Base-by-base conservation (phyloP, 352 stramenopile species). In the Pythium sukuiense region DNA sequence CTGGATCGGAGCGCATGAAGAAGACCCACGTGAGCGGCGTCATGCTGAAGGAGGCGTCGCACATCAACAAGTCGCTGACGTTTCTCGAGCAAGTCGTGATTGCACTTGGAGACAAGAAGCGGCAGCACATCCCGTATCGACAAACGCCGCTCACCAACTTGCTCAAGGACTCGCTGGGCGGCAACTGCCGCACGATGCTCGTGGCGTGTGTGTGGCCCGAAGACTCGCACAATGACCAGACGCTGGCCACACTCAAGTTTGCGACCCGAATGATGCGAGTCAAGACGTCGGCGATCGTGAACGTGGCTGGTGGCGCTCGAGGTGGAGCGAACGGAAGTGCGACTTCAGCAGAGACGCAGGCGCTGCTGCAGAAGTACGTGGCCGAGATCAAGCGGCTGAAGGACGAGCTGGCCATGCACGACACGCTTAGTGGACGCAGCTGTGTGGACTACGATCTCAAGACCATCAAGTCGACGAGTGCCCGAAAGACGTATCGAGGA, bases 81-180 rank as follows among this genome's bases (percentile, higher is more conserved):
- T 96, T 76, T 69, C 79, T 83, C 55, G 96, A 82, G 56, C 95
- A 89, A 86, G 89, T 84, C 65, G 90, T 88, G 26, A 95, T 97
- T 41, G 96, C 97, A n/a, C 76, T 97, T 4, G 88, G 85, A 24
- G 81, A 96, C 55, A 88, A 93, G 70, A 96, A 80, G 26, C 80
- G 96, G 18, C 89, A 76, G 13, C 93, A 98, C 63, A 85, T 98
- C 24, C 95, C 95, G 20, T 98, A 97, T 53, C 78, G 95, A 26
- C 92, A 98, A 67, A 97, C 87, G 11, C 98, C 97, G 66, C 85
- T 98, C 16, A 98, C 95, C 41, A 87, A 94, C 11, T 74, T 98
- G 29, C 79, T 98, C 30, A 87, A 97, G 58, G 89, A 97, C 50
- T 92, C 86, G 14, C 71, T 97, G 0, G 86, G 90, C 14, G 90